These are phyloP conservation scores for Psilocybe tampanensis DNA, from an alignment of 768 basidiomycete species.

Conservation along the genomic window DNA sequence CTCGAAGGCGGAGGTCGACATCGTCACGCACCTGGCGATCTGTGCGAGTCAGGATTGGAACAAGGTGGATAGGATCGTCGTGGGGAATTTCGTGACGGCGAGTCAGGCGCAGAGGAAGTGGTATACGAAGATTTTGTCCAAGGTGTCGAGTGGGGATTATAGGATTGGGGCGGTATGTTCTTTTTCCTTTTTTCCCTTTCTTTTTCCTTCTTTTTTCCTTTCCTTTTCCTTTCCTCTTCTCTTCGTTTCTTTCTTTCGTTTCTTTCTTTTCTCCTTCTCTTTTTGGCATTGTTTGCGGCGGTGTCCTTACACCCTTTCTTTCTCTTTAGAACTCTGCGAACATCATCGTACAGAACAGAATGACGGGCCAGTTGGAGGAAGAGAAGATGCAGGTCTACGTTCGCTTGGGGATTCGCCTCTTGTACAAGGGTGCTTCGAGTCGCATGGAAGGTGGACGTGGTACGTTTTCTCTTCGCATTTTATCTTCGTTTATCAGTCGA, in stretches of 20 bases:
- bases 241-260: too few relatives aligned
- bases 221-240: too few relatives aligned
- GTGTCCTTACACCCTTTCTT: background rate
- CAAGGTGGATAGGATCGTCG: constrained; percentile 85
- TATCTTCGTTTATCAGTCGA: background rate
- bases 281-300: background rate
- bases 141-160: constrained; percentile 87
- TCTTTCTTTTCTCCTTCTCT: too few relatives aligned
- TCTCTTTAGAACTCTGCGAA: constrained; percentile 85
- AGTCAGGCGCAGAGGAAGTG: constrained; percentile 97
- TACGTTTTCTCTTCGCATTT: constrained; percentile 32
- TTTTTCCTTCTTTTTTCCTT: background rate
- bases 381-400: constrained; percentile 98
- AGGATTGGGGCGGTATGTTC: constrained; percentile 75
- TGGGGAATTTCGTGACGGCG: constrained; percentile 93
- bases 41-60: constrained; percentile 95
- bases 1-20: constrained; percentile 89
- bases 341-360: constrained; percentile 94
- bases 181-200: constrained; percentile 5
- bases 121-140: constrained; percentile 88
- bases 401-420: constrained; percentile 84
- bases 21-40: constrained; percentile 95
- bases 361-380: constrained; percentile 91
- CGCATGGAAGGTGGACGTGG: constrained; percentile 90
- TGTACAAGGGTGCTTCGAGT: constrained; percentile 90